Evolutionary conservation across 129 eudicot species (phyloP).

Genomic region (Erigeron canadensis): DNA sequence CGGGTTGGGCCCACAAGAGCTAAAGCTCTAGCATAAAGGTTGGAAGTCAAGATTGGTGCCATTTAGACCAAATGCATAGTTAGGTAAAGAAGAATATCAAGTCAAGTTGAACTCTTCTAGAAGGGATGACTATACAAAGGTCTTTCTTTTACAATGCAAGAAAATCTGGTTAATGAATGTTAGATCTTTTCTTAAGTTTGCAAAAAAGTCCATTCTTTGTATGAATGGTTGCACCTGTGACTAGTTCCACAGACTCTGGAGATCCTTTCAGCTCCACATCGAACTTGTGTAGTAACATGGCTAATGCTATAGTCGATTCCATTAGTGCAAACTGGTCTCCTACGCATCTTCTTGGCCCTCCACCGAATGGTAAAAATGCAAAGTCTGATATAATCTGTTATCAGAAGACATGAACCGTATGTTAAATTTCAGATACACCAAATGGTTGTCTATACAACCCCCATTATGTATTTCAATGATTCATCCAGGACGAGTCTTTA

Average conservation of each 20-base stretch:
- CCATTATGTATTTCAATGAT: too few species aligned
- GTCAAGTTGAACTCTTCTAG: slow-evolving; percentile 15
- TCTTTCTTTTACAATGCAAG: slow-evolving; percentile 9
- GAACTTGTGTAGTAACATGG: slow-evolving; percentile 77
- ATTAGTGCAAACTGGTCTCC: slow-evolving; percentile 99
- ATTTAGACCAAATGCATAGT: slow-evolving; percentile 16
- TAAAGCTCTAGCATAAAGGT: neutral
- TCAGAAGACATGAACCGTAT: slow-evolving; percentile 17
- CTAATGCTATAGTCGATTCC: slow-evolving; percentile 92
- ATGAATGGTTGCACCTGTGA: slow-evolving; percentile 98
- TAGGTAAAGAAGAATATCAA: slow-evolving; percentile 13
- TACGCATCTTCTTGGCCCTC: slow-evolving; percentile 97
- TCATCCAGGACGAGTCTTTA: too few species aligned
- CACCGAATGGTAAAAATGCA: slow-evolving; percentile 96
- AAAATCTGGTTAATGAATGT: slow-evolving; percentile 23
- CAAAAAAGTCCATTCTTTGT: slow-evolving; percentile 88
- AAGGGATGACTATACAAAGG: slow-evolving; percentile 21
- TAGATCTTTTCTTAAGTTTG: slow-evolving; percentile 67
- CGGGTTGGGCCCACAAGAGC: slow-evolving; percentile 15
- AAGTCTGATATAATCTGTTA: slow-evolving; percentile 78
- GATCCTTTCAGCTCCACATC: slow-evolving; percentile 83
- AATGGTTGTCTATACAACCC: neutral
- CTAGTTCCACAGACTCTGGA: slow-evolving; percentile 80
- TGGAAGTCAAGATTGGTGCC: slow-evolving; percentile 23
- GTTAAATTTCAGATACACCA: neutral